A percentile compares a stretch with the other conserved stretches of the same genome.
phyloP scores from a whole-genome alignment of 352 stramenopile species.

The Globisporangium spiculum region DNA sequence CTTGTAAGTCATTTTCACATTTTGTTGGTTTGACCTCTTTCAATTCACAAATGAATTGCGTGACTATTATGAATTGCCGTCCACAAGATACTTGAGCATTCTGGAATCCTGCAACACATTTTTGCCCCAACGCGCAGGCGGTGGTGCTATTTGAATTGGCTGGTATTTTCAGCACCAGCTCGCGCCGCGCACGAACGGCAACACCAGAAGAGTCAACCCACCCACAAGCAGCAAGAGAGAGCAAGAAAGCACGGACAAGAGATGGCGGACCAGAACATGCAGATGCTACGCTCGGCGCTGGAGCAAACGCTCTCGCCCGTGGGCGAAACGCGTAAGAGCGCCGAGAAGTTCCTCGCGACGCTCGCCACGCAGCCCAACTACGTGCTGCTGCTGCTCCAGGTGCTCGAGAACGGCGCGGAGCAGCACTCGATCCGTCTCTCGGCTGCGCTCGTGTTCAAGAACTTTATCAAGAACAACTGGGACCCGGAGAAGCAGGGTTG shows the following conservation, averaged over 20 bases:
- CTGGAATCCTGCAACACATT: neutral
- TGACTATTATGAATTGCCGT: neutral
- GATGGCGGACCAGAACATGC: constrained; percentile 67
- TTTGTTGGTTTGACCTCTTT: neutral
- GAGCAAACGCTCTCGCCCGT: constrained; percentile 78
- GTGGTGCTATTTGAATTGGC: neutral
- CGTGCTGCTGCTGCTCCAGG: constrained; percentile 64
- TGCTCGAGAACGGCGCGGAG: constrained; percentile 65
- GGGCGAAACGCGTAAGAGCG: constrained; percentile 63
- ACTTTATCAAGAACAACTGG: constrained; percentile 98
- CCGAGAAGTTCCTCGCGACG: constrained; percentile 62
- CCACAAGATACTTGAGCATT: neutral
- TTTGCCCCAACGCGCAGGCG: neutral
- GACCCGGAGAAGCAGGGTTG: constrained; percentile 82
- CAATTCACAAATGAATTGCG: neutral
- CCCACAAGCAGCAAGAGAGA: neutral
- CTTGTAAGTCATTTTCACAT: neutral
- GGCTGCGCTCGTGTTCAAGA: constrained; percentile 94
- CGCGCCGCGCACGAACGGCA: neutral
- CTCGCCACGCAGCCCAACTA: constrained; percentile 67
- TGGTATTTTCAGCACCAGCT: neutral
- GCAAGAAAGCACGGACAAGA: constrained; percentile 8
- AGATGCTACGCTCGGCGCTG: constrained; percentile 64
- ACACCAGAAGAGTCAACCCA: constrained; percentile 1
- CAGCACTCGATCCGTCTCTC: constrained; percentile 66